Evolutionary conservation across 2,329 filamentous ascomycete genomes (phyloP).

Genomic region (Achaetomium macrosporum): DNA sequence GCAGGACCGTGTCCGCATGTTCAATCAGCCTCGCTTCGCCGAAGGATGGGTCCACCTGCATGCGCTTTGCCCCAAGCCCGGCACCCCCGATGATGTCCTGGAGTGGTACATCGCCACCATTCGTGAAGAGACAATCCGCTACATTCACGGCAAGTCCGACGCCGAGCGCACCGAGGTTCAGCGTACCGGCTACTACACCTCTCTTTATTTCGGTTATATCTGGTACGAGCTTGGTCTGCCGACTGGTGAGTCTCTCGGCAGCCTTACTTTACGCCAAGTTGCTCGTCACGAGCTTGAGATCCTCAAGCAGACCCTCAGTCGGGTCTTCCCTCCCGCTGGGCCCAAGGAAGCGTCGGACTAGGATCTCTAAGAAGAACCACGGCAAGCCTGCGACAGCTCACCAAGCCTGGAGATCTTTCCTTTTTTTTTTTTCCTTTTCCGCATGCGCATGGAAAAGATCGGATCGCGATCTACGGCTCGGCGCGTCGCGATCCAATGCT

Average conservation of each 20-base stretch:
- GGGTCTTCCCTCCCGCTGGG: conserved; percentile 30
- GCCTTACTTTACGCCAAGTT: conserved; percentile 42
- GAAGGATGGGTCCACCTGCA: conserved; percentile 48
- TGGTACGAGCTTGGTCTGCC: conserved; percentile 43
- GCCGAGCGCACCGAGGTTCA: conserved; percentile 37
- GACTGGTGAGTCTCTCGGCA: conserved; percentile 38
- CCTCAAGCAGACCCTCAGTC: conserved; percentile 44
- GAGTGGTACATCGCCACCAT: conserved; percentile 56
- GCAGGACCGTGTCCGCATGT: conserved; percentile 32
- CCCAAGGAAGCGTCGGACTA: background rate
- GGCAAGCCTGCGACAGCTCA: background rate
- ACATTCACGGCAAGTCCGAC: conserved; percentile 36
- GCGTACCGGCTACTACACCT: conserved; percentile 29
- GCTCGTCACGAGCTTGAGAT: conserved; percentile 43
- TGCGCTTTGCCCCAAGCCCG: conserved; percentile 44
- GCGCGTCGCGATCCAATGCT: background rate
- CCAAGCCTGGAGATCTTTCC: background rate
- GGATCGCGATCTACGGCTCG: background rate
- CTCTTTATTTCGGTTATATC: conserved; percentile 48
- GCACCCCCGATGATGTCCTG: conserved; percentile 45
- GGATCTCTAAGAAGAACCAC: background rate
- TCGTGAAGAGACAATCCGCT: conserved; percentile 44
- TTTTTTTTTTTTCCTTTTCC: background rate
- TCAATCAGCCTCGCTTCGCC: conserved; percentile 44
- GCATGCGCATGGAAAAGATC: background rate